Evolutionary conservation across 768 basidiomycete species (phyloP).

Genomic region (Rhizopogon vulgaris): DNA sequence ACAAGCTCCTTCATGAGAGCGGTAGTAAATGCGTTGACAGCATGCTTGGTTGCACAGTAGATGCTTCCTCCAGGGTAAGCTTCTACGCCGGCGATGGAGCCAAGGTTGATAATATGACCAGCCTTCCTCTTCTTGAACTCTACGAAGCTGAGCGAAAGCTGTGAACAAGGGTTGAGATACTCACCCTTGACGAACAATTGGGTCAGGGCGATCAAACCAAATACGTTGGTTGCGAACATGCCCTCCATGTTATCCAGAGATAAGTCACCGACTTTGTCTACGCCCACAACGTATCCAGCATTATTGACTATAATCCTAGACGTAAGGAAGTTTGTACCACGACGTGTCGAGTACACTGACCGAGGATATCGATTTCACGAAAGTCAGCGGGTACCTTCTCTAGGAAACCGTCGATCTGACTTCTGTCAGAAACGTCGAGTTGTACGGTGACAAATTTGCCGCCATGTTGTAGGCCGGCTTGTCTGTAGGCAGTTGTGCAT

Average conservation of each 20-base stretch:
- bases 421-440: slow-evolving; percentile 76
- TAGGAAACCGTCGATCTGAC: slow-evolving; percentile 62
- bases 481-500: slow-evolving; percentile 65
- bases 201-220: slow-evolving; percentile 79
- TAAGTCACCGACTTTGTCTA: slow-evolving; percentile 82
- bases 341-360: slow-evolving; percentile 33
- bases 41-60: slow-evolving; percentile 88
- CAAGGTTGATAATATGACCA: slow-evolving; percentile 92
- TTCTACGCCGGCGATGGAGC: slow-evolving; percentile 86
- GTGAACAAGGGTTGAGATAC: neutral
- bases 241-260: slow-evolving; percentile 71
- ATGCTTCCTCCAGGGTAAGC: slow-evolving; percentile 88
- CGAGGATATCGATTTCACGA: slow-evolving; percentile 75
- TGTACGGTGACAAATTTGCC: slow-evolving; percentile 69
- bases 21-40: slow-evolving; percentile 81
- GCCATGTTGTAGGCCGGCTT: slow-evolving; percentile 65
- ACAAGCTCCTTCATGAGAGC: slow-evolving; percentile 83
- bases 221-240: slow-evolving; percentile 79
- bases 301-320: slow-evolving; percentile 45
- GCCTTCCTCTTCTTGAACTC: slow-evolving; percentile 74
- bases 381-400: slow-evolving; percentile 67
- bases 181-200: slow-evolving; percentile 63
- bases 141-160: slow-evolving; percentile 21
- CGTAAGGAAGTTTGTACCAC: neutral
- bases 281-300: slow-evolving; percentile 87